Percentiles rank a stretch among this genome's conserved stretches.
phyloP scores from a whole-genome alignment of 2,329 filamentous ascomycete species.

The Pseudogymnoascus sp. region DNA sequence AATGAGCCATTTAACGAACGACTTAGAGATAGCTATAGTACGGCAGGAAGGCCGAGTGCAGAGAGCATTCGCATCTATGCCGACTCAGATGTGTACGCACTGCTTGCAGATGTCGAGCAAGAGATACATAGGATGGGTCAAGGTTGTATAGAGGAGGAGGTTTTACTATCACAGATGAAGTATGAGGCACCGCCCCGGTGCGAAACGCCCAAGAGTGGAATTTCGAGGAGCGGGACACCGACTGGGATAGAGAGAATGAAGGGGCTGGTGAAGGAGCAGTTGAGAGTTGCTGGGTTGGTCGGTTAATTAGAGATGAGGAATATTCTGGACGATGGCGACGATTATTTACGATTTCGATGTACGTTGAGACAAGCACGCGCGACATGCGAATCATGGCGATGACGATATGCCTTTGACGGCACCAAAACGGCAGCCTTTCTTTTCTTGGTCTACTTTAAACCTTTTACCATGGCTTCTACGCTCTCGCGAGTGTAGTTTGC shows the following conservation, averaged over 20 bases:
- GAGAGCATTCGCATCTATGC: constrained; percentile 64
- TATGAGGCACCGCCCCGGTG: constrained; percentile 1
- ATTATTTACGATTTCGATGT: constrained; percentile 5
- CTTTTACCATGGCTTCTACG: not conserved
- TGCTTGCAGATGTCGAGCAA: constrained; percentile 59
- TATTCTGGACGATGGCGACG: constrained; percentile 1
- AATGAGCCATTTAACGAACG: not conserved
- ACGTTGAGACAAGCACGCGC: not conserved
- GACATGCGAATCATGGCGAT: not conserved
- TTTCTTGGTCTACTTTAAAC: constrained; percentile 5
- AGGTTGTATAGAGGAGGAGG: not conserved
- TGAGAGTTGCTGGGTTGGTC: not conserved
- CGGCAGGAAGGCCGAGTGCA: constrained; percentile 31
- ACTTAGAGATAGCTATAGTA: constrained; percentile 7
- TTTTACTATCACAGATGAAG: constrained; percentile 1
- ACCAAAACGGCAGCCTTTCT: not conserved
- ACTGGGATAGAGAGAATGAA: constrained; percentile 5
- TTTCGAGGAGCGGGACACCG: not conserved
- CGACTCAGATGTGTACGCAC: constrained; percentile 57
- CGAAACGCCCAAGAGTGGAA: constrained; percentile 1
- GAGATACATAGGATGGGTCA: constrained; percentile 42
- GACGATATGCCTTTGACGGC: constrained; percentile 2
- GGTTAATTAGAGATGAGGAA: constrained; percentile 1
- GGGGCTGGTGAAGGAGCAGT: not conserved
- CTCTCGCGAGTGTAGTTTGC: not conserved